Conservation (phyloP, 2,329 filamentous ascomycete species). For the Daldinia sp. region DNA sequence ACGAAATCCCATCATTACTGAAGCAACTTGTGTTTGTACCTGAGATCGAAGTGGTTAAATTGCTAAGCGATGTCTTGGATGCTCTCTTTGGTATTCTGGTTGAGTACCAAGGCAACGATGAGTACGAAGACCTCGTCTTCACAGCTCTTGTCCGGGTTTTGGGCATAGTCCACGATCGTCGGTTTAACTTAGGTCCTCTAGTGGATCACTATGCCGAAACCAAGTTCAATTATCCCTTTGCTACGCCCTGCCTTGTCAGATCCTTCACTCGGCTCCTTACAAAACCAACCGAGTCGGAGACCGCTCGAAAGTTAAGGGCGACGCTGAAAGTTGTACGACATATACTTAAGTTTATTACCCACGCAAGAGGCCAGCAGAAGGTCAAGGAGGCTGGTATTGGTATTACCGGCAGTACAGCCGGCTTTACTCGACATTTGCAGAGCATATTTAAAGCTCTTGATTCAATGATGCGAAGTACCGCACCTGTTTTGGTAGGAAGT, state of each 20-base stretch:
- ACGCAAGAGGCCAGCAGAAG: conserved; percentile 86
- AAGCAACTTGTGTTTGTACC: conserved; percentile 92
- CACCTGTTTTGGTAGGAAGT: conserved; percentile 88
- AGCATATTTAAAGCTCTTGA: conserved; percentile 92
- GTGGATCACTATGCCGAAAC: conserved; percentile 92
- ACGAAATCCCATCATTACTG: conserved; percentile 78
- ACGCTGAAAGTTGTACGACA: conserved; percentile 96
- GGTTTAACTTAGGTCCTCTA: conserved; percentile 90
- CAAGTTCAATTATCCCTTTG: conserved; percentile 93
- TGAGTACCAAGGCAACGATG: conserved; percentile 89
- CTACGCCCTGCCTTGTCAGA: conserved; percentile 86
- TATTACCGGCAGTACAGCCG: conserved; percentile 77
- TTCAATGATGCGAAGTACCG: conserved; percentile 86
- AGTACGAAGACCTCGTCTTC: conserved; percentile 93
- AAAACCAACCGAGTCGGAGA: conserved; percentile 84
- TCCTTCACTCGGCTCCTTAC: conserved; percentile 87
- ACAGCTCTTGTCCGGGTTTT: conserved; percentile 89
- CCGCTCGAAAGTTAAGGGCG: conserved; percentile 84
- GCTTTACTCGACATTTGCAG: conserved; percentile 85
- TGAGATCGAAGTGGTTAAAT: conserved; percentile 97
- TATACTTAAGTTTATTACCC: conserved; percentile 93
- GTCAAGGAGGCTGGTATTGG: conserved; percentile 90
- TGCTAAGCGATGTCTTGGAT: conserved; percentile 89
- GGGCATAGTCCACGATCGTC: conserved; percentile 91
- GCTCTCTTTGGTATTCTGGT: conserved; percentile 91